Conservation (phyloP, 257 asterid species). For the Gardenia jasminoides region DNA sequence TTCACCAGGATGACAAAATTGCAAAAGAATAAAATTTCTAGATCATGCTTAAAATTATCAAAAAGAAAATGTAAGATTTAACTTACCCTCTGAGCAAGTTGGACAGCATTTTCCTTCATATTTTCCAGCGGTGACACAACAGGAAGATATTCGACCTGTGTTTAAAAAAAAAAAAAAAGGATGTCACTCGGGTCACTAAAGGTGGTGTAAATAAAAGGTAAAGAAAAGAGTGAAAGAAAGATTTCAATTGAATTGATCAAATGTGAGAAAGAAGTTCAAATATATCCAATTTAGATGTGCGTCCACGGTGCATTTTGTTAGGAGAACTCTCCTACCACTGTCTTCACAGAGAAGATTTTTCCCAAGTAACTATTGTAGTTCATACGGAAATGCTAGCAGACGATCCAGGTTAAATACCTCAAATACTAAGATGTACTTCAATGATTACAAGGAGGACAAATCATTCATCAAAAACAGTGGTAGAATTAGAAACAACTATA, state of each 20-base stretch:
- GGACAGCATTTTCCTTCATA: conserved; percentile 68
- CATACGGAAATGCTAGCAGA: not conserved
- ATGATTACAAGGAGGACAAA: not conserved
- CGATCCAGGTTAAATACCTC: not conserved
- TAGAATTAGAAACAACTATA: not conserved
- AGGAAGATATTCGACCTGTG: conserved; percentile 96
- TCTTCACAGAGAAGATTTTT: not conserved
- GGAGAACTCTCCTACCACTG: not conserved
- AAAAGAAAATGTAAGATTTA: not conserved
- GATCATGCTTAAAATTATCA: conserved; percentile 15
- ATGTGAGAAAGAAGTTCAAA: not conserved
- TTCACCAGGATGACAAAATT: not conserved
- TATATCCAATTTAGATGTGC: not conserved
- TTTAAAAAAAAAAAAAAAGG: not conserved
- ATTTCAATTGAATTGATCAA: not conserved
- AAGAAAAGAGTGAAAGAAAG: not conserved
- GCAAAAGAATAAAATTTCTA: not conserved
- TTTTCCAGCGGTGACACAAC: conserved; percentile 62
- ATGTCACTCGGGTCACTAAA: not conserved
- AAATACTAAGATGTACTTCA: not conserved
- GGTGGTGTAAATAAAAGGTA: not conserved
- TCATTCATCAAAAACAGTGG: not conserved
- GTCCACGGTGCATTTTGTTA: not conserved
- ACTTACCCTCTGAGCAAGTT: conserved; percentile 80
- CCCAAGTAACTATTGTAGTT: not conserved